phyloP scores from a whole-genome alignment of 192 early-diverging fungal genomes.

The Backusella westeae region DNA sequence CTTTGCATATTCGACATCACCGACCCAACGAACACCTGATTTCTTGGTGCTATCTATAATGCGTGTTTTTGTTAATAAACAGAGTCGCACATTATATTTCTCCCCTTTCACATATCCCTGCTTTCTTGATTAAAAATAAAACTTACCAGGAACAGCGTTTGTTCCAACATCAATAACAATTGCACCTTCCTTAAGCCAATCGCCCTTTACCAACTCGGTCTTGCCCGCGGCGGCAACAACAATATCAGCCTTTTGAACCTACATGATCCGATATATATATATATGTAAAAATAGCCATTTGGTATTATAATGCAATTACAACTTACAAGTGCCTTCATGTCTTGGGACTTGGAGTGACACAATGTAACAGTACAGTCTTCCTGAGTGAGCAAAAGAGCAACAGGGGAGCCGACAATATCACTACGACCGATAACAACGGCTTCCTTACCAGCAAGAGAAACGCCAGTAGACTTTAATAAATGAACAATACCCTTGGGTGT shows the following conservation, averaged over 20 bases:
- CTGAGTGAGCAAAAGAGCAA: slow-evolving; percentile 77
- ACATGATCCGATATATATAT: background rate
- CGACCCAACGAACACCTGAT: slow-evolving; percentile 86
- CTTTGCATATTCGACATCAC: slow-evolving; percentile 86
- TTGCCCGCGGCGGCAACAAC: slow-evolving; percentile 88
- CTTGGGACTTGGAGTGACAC: slow-evolving; percentile 83
- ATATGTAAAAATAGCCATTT: background rate
- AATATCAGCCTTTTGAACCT: slow-evolving; percentile 78
- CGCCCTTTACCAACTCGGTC: slow-evolving; percentile 77
- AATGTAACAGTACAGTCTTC: slow-evolving; percentile 92
- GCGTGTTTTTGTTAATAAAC: background rate
- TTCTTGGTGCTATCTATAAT: slow-evolving; percentile 80
- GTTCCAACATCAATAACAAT: slow-evolving; percentile 98
- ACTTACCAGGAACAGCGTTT: slow-evolving; percentile 72
- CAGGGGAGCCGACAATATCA: slow-evolving; percentile 95
- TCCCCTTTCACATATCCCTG: background rate
- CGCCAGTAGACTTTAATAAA: slow-evolving; percentile 58
- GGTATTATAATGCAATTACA: background rate
- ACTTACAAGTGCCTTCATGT: slow-evolving; percentile 75
- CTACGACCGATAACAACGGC: slow-evolving; percentile 97
- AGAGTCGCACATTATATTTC: background rate
- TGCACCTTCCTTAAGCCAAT: slow-evolving; percentile 93
- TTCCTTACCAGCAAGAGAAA: slow-evolving; percentile 76
- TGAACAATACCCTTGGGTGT: slow-evolving; percentile 95
- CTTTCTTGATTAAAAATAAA: background rate